phyloP scores from a whole-genome alignment of 2,329 filamentous ascomycete species.

The Penicillium sp. region DNA sequence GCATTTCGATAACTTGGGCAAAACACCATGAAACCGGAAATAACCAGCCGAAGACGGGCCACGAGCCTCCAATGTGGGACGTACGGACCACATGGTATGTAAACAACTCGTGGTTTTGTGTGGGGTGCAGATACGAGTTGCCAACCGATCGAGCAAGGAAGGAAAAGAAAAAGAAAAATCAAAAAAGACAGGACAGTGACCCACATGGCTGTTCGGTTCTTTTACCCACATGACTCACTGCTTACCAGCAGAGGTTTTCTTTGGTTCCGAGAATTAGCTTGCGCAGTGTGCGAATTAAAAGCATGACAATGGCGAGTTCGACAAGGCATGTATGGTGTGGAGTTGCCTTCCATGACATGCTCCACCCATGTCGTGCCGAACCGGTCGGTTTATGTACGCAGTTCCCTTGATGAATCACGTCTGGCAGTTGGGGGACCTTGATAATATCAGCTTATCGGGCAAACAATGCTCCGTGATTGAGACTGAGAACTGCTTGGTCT shows the following conservation, averaged over 20 bases:
- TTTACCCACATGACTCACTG: not conserved
- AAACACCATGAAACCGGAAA: slow-evolving; percentile 18
- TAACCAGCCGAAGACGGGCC: slow-evolving; percentile 9
- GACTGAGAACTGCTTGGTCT: too few species aligned
- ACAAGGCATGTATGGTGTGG: slow-evolving; percentile 8
- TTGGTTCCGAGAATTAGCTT: not conserved
- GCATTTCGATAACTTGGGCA: not conserved
- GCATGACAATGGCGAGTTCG: not conserved
- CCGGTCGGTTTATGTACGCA: not conserved
- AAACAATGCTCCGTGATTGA: too few species aligned
- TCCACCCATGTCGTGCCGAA: slow-evolving; percentile 16
- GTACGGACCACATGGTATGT: slow-evolving; percentile 3
- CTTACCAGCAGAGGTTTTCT: not conserved
- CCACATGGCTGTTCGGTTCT: not conserved
- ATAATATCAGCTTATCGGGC: too few species aligned
- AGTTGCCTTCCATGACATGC: slow-evolving; percentile 12
- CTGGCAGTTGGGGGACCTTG: not conserved
- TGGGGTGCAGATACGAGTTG: slow-evolving; percentile 5
- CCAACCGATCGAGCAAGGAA: not conserved
- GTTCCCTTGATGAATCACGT: not conserved
- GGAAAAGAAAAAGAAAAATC: not conserved
- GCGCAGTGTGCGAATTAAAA: not conserved
- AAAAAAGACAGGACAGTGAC: not conserved
- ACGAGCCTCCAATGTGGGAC: not conserved
- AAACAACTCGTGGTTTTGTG: slow-evolving; percentile 5